A percentile compares a stretch with the other conserved stretches of the same genome.
phyloP scores from a whole-genome alignment of 2,329 filamentous ascomycete genomes.

The Trichoderma polysporum region DNA sequence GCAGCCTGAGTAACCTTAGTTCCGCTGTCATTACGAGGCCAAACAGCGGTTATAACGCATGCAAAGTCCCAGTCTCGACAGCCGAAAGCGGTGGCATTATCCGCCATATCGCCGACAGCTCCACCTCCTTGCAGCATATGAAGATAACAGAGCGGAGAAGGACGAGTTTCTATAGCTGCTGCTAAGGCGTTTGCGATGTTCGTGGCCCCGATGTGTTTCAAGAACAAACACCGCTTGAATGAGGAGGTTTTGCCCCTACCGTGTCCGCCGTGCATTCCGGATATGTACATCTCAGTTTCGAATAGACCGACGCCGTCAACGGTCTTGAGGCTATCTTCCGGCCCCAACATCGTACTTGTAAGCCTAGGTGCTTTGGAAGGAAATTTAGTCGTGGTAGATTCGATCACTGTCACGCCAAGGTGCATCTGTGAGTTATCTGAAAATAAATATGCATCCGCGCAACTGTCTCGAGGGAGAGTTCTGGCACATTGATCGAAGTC shows the following conservation, averaged over 20 bases:
- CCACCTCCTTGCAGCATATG: slow-evolving; percentile 62
- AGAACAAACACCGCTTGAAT: slow-evolving; percentile 64
- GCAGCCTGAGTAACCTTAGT: slow-evolving; percentile 39
- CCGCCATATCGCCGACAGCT: slow-evolving; percentile 44
- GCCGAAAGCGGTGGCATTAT: slow-evolving; percentile 56
- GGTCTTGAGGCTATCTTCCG: slow-evolving; percentile 31
- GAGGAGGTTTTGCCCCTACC: slow-evolving; percentile 58
- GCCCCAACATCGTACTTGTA: slow-evolving; percentile 33
- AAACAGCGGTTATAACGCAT: slow-evolving; percentile 63
- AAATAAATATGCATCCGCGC: slow-evolving; percentile 58
- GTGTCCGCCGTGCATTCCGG: slow-evolving; percentile 59
- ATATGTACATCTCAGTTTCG: slow-evolving; percentile 61
- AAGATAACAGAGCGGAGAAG: slow-evolving; percentile 57
- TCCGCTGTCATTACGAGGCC: slow-evolving; percentile 54
- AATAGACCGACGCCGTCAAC: slow-evolving; percentile 55
- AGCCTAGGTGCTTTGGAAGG: slow-evolving; percentile 18
- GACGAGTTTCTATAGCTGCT: slow-evolving; percentile 47
- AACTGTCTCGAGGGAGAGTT: slow-evolving; percentile 43
- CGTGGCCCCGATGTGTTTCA: slow-evolving; percentile 46
- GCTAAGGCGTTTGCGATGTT: slow-evolving; percentile 41
- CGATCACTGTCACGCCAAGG: slow-evolving; percentile 53
- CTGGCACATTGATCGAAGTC: slow-evolving; percentile 43
- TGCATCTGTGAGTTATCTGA: slow-evolving; percentile 44
- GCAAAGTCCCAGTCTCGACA: slow-evolving; percentile 64
- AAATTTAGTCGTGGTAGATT: slow-evolving; percentile 35